Base-by-base conservation (phyloP, 345 rosid genomes). In the Dimocarpus longan region DNA sequence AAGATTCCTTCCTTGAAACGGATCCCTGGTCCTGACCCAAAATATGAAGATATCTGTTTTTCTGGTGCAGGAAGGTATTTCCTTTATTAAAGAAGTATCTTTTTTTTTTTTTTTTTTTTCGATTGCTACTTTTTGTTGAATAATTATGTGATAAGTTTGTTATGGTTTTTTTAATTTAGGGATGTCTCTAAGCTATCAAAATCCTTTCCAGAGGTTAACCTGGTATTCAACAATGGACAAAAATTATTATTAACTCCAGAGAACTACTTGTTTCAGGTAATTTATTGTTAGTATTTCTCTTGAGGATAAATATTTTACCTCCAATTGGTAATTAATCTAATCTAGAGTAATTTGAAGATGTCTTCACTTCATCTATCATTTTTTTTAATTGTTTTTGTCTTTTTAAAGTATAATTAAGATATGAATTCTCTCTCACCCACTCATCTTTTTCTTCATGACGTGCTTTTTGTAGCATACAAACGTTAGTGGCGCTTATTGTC, bases 21-120 rank as follows among this genome's bases (percentile, higher is more conserved):
- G 39, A 87, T 93, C 62, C 86, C 13, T 76, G 97, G 95, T 60
- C 97, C 95, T 79, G 97, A 93, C 71, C 91, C 94, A 80, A 89
- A 87, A 76, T 93, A 73, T 75, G 85, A 86, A 39, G 95, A 93
- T 84, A 86, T 93, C 78, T 93, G 94, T 82, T 90, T 91, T 83
- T 85, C 93, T 32, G 92, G 92, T 44, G 91, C 90, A 75, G 91
- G 84, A 86, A 93, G 95, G 89, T 89, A 69, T 77, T 84, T 79
- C 39, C 62, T 54, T 37, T 68, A 39, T 22, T 66, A 54, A 54
- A 68, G 40, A 56, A 15, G 8, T 37, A 21, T 54, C 9, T 39
- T 39, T 1, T 22, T 10, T 21, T 42, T 32, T 32, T 32, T 0
- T 12, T 77, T 63, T 68, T 79, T 26, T 26, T 26, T 26, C 1